Conservation (phyloP, 306 rosid species). For the Malus domestica region DNA sequence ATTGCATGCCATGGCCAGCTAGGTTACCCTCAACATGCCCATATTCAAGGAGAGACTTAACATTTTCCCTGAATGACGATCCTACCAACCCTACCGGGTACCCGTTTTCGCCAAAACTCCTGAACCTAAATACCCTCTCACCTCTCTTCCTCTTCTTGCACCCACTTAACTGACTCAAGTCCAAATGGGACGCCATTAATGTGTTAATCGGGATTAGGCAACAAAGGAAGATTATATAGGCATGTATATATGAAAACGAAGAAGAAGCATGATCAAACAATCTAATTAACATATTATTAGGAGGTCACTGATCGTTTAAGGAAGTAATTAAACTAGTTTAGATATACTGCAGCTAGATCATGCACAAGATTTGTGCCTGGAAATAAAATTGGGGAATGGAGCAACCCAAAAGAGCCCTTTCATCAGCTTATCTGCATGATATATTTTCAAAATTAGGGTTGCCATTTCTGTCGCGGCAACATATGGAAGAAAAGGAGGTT, state of each 20-base stretch:
- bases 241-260: neutral
- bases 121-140: conserved; percentile 69
- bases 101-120: conserved; percentile 69
- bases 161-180: conserved; percentile 31
- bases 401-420: conserved; percentile 27
- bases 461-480: conserved; percentile 30
- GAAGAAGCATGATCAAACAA: neutral
- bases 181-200: conserved; percentile 54
- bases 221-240: neutral
- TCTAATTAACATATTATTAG: neutral
- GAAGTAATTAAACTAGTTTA: neutral
- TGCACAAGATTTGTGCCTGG: conserved; percentile 50
- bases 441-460: conserved; percentile 35
- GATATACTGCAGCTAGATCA: conserved; percentile 7
- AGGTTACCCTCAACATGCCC: conserved; percentile 53
- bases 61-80: conserved; percentile 60
- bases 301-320: neutral
- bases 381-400: conserved; percentile 42
- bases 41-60: conserved; percentile 54
- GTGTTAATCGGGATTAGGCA: neutral
- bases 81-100: conserved; percentile 51
- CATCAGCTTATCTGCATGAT: conserved; percentile 46
- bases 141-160: conserved; percentile 74
- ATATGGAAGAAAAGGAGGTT: neutral
- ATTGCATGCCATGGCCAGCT: conserved; percentile 24